Evolutionary conservation across 495 filamentous ascomycete species (phyloP).

Genomic region (Hypoxylon intermedium): DNA sequence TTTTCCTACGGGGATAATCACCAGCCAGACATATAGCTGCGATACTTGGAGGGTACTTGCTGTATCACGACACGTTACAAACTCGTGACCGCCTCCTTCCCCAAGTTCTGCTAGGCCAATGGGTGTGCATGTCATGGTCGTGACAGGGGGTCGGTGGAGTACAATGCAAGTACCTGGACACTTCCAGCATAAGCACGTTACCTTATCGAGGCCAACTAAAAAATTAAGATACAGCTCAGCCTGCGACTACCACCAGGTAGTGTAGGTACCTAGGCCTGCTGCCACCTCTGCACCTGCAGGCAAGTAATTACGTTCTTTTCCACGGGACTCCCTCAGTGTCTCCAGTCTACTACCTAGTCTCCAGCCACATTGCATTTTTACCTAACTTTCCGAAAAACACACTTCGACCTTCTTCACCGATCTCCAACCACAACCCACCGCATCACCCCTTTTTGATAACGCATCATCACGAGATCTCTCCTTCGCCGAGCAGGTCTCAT

Average conservation of each 20-base stretch:
- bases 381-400: constrained; percentile 44
- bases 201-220: constrained; percentile 26
- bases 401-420: constrained; percentile 41
- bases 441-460: constrained; percentile 45
- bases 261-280: too few species aligned
- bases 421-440: constrained; percentile 42
- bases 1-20: constrained; percentile 1
- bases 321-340: constrained; percentile 21
- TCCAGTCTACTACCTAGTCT: constrained; percentile 8
- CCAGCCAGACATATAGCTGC: too few species aligned
- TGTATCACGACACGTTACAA: constrained; percentile 19
- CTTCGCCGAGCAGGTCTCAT: constrained; percentile 49
- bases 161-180: constrained; percentile 4
- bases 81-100: constrained; percentile 27
- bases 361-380: constrained; percentile 47
- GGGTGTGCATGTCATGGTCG: background rate
- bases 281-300: too few species aligned
- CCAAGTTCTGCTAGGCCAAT: constrained; percentile 2
- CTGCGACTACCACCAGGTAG: constrained; percentile 9
- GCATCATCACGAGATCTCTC: constrained; percentile 46
- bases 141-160: constrained; percentile 9
- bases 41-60: constrained; percentile 20
- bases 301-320: constrained; percentile 29
- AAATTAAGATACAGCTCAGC: constrained; percentile 9
- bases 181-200: constrained; percentile 20